Base-by-base conservation (phyloP, 768 basidiomycete genomes). In the Trametes coccinea region DNA sequence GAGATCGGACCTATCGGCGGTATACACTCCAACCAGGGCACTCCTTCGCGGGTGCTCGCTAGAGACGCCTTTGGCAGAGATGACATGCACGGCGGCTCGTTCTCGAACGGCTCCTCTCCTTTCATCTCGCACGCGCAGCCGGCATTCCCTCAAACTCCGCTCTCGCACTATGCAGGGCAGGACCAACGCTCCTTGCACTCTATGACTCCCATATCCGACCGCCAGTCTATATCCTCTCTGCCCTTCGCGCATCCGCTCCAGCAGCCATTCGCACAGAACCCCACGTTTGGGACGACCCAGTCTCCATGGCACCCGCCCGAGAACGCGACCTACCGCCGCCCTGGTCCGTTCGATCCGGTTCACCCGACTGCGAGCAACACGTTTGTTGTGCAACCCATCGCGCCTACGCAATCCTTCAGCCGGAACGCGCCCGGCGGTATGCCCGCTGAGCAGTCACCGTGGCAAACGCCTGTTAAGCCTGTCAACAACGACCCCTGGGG, bases 381-480 rank as follows among this genome's bases (percentile, higher is more conserved):
- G 8, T 56, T 70, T 17, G 57, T 71, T 57, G 58, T 64, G 27
- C 69, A 51, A 43, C 60, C 68, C 9, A 56, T 69, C 8, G 63
- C 67, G 13, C 66, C 67, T n/a, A 47, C 69, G 4, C 64, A 65
- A 13, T 64, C 66, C 37, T 63, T 61, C 47, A 49, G 48, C 17
- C 63, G 53, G 40, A 51, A 33, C 51, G 46, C 60, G 14, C 62
- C 49, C 22, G 49, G 49, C 37, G 60, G 61, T 45, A 45, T 65
- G 22, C 45, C 63, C 16, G 69, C 72, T 34, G 81, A 86, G 14
- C 76, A 80, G 51, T 83, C 86, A 1, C 80, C 85, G 4, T 88
- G 88, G 87, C 70, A 75, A 22, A 51, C 59, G 52, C 76, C 83
- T 10, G 81, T 82, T 4, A 76, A 84, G 56, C 77, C 77, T 27